Percentiles rank a stretch among this genome's conserved stretches.
phyloP scores from a whole-genome alignment of 164 flowering plant species.

The Cinnamomum chago region DNA sequence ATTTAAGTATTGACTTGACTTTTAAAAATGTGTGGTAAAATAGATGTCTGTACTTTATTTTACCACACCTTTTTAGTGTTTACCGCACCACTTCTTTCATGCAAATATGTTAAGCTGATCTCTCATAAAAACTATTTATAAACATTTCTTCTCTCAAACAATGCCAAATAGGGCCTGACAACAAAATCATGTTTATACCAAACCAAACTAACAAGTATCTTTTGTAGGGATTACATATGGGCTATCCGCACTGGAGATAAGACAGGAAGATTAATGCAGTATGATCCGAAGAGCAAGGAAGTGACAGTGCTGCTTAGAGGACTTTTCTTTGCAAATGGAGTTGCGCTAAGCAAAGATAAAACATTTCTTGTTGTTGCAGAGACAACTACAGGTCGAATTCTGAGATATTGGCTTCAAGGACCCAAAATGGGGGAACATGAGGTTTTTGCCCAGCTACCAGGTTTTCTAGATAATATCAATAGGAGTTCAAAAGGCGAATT shows the following conservation, averaged over 20 bases:
- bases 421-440: slow-evolving; percentile 10
- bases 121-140: no score
- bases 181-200: no score
- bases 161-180: no score
- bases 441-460: slow-evolving; percentile 9
- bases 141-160: no score
- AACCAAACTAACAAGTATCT: not conserved
- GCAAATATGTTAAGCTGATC: no score
- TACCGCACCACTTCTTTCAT: no score
- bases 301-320: slow-evolving; percentile 20
- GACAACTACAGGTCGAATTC: slow-evolving; percentile 42
- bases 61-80: no score
- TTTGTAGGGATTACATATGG: not conserved
- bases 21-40: no score
- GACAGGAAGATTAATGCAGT: slow-evolving; percentile 40
- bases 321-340: slow-evolving; percentile 37
- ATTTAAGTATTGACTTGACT: no score
- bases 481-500: slow-evolving; percentile 22
- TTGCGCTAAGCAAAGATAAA: slow-evolving; percentile 30
- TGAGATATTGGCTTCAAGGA: slow-evolving; percentile 15
- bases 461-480: slow-evolving; percentile 22
- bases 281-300: slow-evolving; percentile 21
- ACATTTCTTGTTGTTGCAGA: slow-evolving; percentile 38
- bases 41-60: no score
- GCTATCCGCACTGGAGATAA: slow-evolving; percentile 19